Percentiles rank a stretch among this genome's conserved stretches.
These are phyloP conservation scores for Pseudofabraea citricarpa DNA, from an alignment of 2,329 filamentous ascomycete genomes.

Conservation along the genomic window DNA sequence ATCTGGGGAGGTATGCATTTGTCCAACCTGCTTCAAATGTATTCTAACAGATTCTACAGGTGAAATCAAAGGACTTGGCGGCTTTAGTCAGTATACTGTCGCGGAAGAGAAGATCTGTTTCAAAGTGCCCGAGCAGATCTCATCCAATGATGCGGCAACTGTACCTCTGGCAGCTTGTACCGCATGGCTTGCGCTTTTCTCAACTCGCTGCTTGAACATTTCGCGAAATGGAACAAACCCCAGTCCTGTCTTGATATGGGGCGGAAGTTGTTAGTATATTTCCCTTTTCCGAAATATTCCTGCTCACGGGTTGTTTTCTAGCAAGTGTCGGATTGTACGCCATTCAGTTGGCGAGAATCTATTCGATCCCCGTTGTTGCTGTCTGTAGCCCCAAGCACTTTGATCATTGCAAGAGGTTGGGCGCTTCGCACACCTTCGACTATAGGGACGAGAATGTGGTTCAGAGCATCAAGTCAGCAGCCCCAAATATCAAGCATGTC, in stretches of 20 bases:
- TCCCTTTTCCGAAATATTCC: not conserved
- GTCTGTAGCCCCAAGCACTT: slow-evolving; percentile 31
- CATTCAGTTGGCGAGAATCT: slow-evolving; percentile 29
- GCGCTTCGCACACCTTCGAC: slow-evolving; percentile 33
- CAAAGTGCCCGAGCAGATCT: slow-evolving; percentile 28
- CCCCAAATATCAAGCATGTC: slow-evolving; percentile 29
- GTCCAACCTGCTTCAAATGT: too few species aligned
- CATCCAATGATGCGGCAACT: slow-evolving; percentile 30
- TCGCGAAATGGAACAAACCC: slow-evolving; percentile 9
- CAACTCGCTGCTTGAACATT: slow-evolving; percentile 31
- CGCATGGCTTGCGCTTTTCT: slow-evolving; percentile 35
- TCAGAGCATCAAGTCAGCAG: slow-evolving; percentile 28
- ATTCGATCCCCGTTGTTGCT: slow-evolving; percentile 30
- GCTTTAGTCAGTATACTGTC: slow-evolving; percentile 34
- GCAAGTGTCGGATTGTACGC: slow-evolving; percentile 34
- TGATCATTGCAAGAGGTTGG: slow-evolving; percentile 27
- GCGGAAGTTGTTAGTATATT: slow-evolving; percentile 35
- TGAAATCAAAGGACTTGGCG: slow-evolving; percentile 30
- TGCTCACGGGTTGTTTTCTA: slow-evolving; percentile 10
- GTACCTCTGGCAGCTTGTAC: slow-evolving; percentile 35
- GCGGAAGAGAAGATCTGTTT: slow-evolving; percentile 37
- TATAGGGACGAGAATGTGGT: slow-evolving; percentile 33
- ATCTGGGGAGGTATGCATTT: slow-evolving; percentile 25
- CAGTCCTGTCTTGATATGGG: slow-evolving; percentile 35
- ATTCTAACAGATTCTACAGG: too few species aligned